These are phyloP conservation scores for Ustulina deusta DNA, from an alignment of 2,329 filamentous ascomycete species.

Conservation along the genomic window DNA sequence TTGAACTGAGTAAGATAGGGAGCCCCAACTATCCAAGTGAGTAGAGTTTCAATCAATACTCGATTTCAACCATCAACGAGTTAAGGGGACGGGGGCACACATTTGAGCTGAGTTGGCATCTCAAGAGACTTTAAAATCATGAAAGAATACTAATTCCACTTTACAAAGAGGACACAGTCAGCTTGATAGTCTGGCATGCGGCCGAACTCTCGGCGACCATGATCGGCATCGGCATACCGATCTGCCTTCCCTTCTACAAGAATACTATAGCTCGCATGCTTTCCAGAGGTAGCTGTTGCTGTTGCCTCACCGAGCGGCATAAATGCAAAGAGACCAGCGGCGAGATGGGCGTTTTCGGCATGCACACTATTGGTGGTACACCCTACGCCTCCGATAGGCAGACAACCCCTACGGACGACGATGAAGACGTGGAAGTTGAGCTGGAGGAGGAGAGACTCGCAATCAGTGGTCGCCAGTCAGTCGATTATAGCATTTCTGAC, in stretches of 20 bases:
- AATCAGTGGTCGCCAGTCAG: background rate
- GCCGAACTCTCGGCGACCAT: constrained; percentile 41
- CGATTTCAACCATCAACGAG: background rate
- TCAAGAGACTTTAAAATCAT: background rate
- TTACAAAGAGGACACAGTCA: constrained; percentile 28
- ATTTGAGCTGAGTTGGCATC: background rate
- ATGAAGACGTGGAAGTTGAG: no score
- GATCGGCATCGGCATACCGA: constrained; percentile 42
- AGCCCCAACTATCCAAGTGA: constrained; percentile 30
- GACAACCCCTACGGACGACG: background rate
- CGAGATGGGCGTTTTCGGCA: constrained; percentile 1
- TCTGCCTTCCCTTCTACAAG: constrained; percentile 39
- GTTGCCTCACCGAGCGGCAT: background rate
- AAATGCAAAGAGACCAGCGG: background rate
- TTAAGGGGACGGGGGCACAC: no score
- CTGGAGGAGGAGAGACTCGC: background rate
- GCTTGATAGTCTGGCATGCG: constrained; percentile 41
- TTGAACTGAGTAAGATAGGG: constrained; percentile 15
- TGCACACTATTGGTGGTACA: constrained; percentile 21
- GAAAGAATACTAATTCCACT: constrained; percentile 4
- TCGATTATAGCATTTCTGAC: background rate
- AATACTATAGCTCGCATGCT: constrained; percentile 26
- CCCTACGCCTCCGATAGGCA: background rate
- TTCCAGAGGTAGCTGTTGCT: background rate
- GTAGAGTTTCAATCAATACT: background rate